A percentile compares a stretch with the other conserved stretches of the same genome.
These are phyloP conservation scores for Penicillium occitanis DNA, from an alignment of 2,329 filamentous ascomycete species.

Conservation along the genomic window DNA sequence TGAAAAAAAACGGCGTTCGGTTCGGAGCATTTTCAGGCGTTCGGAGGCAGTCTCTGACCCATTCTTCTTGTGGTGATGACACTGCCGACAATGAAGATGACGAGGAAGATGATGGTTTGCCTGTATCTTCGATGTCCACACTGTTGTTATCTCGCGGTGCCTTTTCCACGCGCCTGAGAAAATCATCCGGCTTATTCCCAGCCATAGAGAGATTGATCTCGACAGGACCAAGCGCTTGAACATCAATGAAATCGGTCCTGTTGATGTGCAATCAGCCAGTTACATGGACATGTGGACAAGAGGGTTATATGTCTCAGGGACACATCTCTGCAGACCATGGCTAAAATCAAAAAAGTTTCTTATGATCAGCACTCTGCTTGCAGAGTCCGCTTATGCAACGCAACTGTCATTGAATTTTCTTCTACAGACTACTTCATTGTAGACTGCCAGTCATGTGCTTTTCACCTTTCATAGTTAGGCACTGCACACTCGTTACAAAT, in stretches of 20 bases:
- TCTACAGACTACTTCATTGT: conserved; percentile 1
- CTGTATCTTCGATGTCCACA: conserved; percentile 37
- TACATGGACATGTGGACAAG: background rate
- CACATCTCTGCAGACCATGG: background rate
- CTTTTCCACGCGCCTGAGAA: background rate
- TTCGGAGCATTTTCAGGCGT: conserved; percentile 46
- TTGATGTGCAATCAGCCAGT: background rate
- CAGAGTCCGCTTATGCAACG: background rate
- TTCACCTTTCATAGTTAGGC: conserved; percentile 1
- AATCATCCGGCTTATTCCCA: background rate
- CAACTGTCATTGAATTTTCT: background rate
- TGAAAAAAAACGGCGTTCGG: conserved; percentile 35
- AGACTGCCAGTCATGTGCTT: conserved; percentile 14
- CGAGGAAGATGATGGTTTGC: conserved; percentile 59
- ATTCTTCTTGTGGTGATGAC: conserved; percentile 47
- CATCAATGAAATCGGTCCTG: background rate
- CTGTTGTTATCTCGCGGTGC: background rate
- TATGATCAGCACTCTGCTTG: background rate
- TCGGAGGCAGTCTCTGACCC: conserved; percentile 39
- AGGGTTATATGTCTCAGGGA: background rate
- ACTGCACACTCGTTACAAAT: conserved; percentile 15
- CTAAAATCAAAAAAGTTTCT: conserved; percentile 7
- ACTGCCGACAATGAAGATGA: conserved; percentile 62
- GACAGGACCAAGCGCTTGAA: background rate
- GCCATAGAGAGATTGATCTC: background rate